Conservation (phyloP, 768 basidiomycete species). For the Aureoboletus auriporus region DNA sequence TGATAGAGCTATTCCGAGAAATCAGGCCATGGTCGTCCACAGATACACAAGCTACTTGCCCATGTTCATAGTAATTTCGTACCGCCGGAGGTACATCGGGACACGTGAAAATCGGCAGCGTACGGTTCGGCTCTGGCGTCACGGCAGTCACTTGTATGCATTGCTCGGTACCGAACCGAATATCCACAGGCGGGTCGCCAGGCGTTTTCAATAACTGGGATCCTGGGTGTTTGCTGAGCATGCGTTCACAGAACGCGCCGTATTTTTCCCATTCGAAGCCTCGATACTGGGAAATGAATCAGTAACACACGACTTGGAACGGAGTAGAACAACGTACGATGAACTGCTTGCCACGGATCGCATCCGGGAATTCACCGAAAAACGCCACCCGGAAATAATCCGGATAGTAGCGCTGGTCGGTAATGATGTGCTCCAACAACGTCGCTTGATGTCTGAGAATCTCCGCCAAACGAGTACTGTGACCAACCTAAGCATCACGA, state of each 20-base stretch:
- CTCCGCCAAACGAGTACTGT: constrained; percentile 78
- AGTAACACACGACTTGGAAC: not conserved
- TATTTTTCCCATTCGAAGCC: constrained; percentile 96
- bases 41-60: constrained; percentile 38
- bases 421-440: constrained; percentile 80
- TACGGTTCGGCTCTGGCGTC: constrained; percentile 77
- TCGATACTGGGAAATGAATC: constrained; percentile 58
- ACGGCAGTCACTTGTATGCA: constrained; percentile 89
- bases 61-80: constrained; percentile 83
- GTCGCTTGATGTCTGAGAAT: constrained; percentile 86
- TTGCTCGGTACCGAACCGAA: constrained; percentile 73
- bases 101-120: constrained; percentile 75
- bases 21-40: not conserved
- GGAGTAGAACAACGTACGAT: constrained; percentile 51
- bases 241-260: constrained; percentile 82
- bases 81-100: constrained; percentile 79
- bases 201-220: constrained; percentile 72
- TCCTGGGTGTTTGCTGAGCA: constrained; percentile 86
- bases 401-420: constrained; percentile 78
- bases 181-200: constrained; percentile 76
- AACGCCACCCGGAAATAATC: constrained; percentile 94
- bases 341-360: constrained; percentile 86
- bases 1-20: constrained; percentile 61
- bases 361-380: constrained; percentile 86
- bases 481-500: constrained; percentile 7